phyloP scores from a whole-genome alignment of 2,329 filamentous ascomycete genomes.

The Colletotrichum lini region DNA sequence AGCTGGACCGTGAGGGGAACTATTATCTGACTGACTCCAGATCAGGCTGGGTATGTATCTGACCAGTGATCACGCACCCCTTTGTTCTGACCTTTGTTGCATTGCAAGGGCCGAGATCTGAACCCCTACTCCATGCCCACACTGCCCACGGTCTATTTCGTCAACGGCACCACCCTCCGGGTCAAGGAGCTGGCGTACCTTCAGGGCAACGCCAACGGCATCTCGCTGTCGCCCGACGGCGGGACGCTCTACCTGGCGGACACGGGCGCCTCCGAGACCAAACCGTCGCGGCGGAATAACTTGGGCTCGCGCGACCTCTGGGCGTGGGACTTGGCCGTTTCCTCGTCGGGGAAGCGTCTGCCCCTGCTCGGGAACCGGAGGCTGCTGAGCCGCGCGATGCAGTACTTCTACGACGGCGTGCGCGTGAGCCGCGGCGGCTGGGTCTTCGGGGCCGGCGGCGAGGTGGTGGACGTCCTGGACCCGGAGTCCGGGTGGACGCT shows the following conservation, averaged over 20 bases:
- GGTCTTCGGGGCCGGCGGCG: conserved; percentile 18
- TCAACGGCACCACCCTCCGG: neutral
- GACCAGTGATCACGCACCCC: no score
- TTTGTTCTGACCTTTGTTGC: no score
- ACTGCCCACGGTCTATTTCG: no score
- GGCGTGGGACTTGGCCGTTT: no score
- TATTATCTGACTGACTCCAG: conserved; percentile 20
- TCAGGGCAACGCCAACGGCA: neutral
- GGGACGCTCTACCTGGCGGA: no score
- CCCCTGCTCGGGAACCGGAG: neutral
- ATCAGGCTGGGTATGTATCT: conserved; percentile 4
- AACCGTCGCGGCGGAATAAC: no score
- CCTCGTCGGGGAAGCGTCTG: no score
- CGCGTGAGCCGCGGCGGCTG: conserved; percentile 15
- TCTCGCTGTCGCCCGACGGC: no score
- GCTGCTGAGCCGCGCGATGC: conserved; percentile 9
- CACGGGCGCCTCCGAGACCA: no score
- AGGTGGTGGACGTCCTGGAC: conserved; percentile 7
- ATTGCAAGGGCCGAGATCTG: conserved; percentile 6
- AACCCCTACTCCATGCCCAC: neutral
- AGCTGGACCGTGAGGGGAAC: conserved; percentile 21
- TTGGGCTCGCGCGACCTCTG: no score
- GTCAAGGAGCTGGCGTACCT: neutral
- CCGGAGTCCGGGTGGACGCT: no score
- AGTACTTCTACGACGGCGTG: conserved; percentile 26